Conservation (phyloP, 164 flowering plant genomes). For the Berberis thunbergii region DNA sequence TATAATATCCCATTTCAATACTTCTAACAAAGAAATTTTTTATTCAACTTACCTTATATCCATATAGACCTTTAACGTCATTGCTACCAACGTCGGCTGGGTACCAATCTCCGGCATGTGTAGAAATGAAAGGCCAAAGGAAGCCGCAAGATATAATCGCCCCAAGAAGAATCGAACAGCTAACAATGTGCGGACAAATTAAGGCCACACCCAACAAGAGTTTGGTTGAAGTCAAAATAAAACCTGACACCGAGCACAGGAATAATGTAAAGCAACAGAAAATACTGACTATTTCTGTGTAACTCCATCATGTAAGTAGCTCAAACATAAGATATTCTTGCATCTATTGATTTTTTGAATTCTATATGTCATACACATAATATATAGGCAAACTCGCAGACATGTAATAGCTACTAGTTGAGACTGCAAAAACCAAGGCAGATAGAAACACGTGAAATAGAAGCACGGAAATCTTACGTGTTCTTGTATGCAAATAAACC, state of each 20-base stretch:
- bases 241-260: slow-evolving; percentile 44
- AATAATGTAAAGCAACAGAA: not conserved
- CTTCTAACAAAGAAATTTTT: not conserved
- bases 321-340: not conserved
- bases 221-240: slow-evolving; percentile 94
- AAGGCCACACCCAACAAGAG: slow-evolving; percentile 95
- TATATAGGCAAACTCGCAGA: too few relatives aligned
- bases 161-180: slow-evolving; percentile 85
- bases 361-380: too few relatives aligned
- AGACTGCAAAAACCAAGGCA: too few relatives aligned
- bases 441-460: too few relatives aligned
- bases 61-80: slow-evolving; percentile 94
- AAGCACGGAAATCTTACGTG: slow-evolving; percentile 41
- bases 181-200: slow-evolving; percentile 97
- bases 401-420: too few relatives aligned
- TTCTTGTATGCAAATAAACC: slow-evolving; percentile 67
- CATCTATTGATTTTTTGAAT: not conserved
- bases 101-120: slow-evolving; percentile 25
- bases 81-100: slow-evolving; percentile 74
- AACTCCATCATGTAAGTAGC: not conserved
- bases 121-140: slow-evolving; percentile 91
- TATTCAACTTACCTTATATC: slow-evolving; percentile 66
- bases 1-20: not conserved
- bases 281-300: not conserved
- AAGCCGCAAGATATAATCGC: slow-evolving; percentile 95